Evolutionary conservation across 2,329 filamentous ascomycete species (phyloP).

Genomic region (Colletotrichum euphorbiae): DNA sequence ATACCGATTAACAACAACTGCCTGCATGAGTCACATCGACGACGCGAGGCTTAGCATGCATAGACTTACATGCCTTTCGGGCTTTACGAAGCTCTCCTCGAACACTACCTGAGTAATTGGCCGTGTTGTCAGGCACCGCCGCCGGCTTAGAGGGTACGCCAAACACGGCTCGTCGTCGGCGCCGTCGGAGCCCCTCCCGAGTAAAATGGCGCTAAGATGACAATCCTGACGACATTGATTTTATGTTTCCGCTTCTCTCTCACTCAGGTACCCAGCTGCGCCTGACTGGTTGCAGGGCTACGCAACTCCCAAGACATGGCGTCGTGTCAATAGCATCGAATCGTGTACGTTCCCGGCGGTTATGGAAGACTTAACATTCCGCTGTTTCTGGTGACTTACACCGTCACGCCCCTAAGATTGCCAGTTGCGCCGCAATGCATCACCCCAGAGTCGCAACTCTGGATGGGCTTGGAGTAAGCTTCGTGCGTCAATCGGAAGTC

Average conservation of each 20-base stretch:
- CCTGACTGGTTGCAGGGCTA: constrained; percentile 23
- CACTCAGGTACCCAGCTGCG: not conserved
- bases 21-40: constrained; percentile 2
- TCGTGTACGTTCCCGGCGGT: not conserved
- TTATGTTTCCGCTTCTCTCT: constrained; percentile 16
- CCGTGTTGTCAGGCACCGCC: not conserved
- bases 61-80: not conserved
- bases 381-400: not conserved
- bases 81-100: constrained; percentile 6
- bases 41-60: constrained; percentile 9
- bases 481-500: too few species aligned
- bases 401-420: constrained; percentile 3
- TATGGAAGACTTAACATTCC: constrained; percentile 8
- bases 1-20: not conserved
- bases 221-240: constrained; percentile 42
- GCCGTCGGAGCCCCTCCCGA: constrained; percentile 33
- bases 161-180: constrained; percentile 13
- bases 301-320: constrained; percentile 38
- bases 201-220: constrained; percentile 29
- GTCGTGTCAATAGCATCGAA: constrained; percentile 22
- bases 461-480: not conserved
- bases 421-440: constrained; percentile 13
- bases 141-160: not conserved
- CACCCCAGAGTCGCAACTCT: constrained; percentile 6
- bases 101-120: not conserved